Evolutionary conservation across 257 asterid species (phyloP).

Genomic region (Handroanthus guayacan): DNA sequence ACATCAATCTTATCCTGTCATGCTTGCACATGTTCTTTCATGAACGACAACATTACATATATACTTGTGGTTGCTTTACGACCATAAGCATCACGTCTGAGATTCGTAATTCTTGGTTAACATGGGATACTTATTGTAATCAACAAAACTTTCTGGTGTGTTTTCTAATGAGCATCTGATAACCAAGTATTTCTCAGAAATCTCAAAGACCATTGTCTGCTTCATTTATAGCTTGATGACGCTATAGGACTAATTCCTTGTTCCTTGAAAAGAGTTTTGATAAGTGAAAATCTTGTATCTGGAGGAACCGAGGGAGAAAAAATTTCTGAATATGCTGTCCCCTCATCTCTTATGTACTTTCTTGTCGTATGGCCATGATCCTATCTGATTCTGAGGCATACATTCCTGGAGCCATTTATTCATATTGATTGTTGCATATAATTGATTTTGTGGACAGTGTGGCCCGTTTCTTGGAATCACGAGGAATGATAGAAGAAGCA

Average conservation of each 20-base stretch:
- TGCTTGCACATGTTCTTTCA: conserved; percentile 14
- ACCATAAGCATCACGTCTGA: neutral
- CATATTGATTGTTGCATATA: conserved; percentile 32
- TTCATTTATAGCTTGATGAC: conserved; percentile 15
- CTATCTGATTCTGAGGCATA: conserved; percentile 4
- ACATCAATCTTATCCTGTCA: neutral
- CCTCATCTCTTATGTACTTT: conserved; percentile 25
- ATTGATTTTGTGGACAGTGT: conserved; percentile 58
- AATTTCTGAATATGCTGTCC: conserved; percentile 9
- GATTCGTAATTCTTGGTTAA: conserved; percentile 10
- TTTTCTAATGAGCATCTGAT: conserved; percentile 1
- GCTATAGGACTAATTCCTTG: conserved; percentile 15
- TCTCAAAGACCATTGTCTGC: neutral
- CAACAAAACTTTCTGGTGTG: neutral
- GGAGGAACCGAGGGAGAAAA: neutral
- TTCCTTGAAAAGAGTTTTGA: neutral
- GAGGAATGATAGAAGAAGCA: conserved; percentile 95
- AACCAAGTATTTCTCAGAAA: neutral
- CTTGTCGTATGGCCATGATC: neutral
- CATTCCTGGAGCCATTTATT: conserved; percentile 1
- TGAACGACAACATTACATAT: conserved; percentile 23
- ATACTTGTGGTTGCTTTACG: conserved; percentile 3
- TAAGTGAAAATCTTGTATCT: conserved; percentile 13
- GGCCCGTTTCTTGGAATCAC: conserved; percentile 95
- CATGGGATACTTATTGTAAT: neutral